Base-by-base conservation (phyloP, 169 alveolate species). In the Ophryocystis elektroscirrha region DNA sequence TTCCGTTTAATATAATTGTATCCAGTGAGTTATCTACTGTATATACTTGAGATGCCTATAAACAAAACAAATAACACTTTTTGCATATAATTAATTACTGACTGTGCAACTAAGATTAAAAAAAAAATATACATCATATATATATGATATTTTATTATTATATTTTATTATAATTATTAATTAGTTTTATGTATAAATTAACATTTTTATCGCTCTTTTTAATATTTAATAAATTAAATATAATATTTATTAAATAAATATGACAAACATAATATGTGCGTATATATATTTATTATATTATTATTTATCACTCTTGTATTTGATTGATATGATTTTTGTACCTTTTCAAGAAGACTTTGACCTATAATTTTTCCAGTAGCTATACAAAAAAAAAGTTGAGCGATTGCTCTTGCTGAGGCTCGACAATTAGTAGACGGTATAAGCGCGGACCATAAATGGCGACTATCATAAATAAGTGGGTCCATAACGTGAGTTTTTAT, bases 401-500 rank as follows among this genome's bases (percentile, higher is more conserved):
- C 75, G 30, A 69, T 52, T 25, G 69, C 70, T 12, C 55, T 27
- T 32, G 78, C 63, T 4, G 75, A 61, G 50, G 48, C 55, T 37
- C 71, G 63, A 19, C 74, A 64, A 48, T 58, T 64, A 24, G 65
- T 49, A 5, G 74, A 64, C 32, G 78, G 78, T 20, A 69, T 52
- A 59, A 56, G 53, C 44, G 43, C 54, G 51, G 37, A 32, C 24
- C 63, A 45, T 27, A 61, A 37, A 42, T 58, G 67, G 37, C 51
- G 57, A 52, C 71, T 55, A 36, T 69, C 67, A 39, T 57, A 57
- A 24, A 62, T 39, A 5, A 69, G 53, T 4, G 78, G 78, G 49
- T 69, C 78, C 38, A 69, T 24, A 19, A 69, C 64, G 38, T 62
- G 63, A 23, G 78, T 73, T 43, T 58, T 63, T 45, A 45, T 48